Evolutionary conservation across 2,329 filamentous ascomycete species (phyloP), one percentile per base, ranked within the genome.

Genomic region (Colletotrichum limetticola): DNA sequence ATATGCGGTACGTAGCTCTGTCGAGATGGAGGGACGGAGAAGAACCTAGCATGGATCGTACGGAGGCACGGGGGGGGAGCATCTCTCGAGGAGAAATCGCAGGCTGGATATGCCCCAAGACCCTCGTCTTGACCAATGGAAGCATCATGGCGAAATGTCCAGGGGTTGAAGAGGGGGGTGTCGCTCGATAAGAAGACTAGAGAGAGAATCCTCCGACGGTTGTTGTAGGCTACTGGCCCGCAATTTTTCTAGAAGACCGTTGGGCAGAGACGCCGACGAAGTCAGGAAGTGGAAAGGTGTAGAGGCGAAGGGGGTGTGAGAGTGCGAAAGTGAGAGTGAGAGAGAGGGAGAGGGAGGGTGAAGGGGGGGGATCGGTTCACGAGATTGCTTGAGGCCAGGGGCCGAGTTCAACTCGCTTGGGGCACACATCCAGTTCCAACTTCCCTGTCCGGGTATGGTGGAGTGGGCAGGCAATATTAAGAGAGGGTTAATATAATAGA

Each of bases 221-320:
- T 79, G 80, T 81, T 76, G 79, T 77, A 77, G 77, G 77, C 76
- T 75, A 77, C 72, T 76, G 85, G 78, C 82, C 85, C 85, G 82
- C 83, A 83, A 80, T 82, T 83, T 72, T 83, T 84, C 81, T 83
- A 83, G 81, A 85, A 83, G 80, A 81, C 83, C 83, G 84, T 86
- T 86, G 83, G 84, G 80, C 79, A 83, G 82, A 83, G 78, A 78
- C 80, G 80, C 79, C 80, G 79, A 82, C 78, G 74, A 79, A 75
- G 79, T 77, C 73, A 82, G 77, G 69, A 79, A 84, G 79, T 68
- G 82, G 83, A 80, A 84, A 83, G 81, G 83, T 79, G 81, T 79
- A 78, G 62, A 30, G 71, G 75, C 77, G 73, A 79, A 74, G 68
- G 71, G 68, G 78, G 77, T 74, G 72, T 74, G 70, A 72, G 70